Evolutionary conservation across 2,329 filamentous ascomycete species (phyloP).

Genomic region (Torrubiellomyces zombiae): DNA sequence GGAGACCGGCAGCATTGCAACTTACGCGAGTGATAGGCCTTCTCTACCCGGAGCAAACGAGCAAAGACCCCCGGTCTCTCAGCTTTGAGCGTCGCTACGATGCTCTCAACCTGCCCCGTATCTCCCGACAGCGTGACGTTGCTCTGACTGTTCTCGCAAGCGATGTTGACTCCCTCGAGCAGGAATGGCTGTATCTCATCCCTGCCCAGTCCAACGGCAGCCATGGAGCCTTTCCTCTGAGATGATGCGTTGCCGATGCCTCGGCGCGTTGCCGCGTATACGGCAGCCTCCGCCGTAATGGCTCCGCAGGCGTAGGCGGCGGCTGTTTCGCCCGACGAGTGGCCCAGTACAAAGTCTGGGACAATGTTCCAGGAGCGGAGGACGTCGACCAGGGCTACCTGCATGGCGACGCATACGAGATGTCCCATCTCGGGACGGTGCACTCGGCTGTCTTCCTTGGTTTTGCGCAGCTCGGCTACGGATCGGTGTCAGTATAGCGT

Average conservation of each 20-base stretch:
- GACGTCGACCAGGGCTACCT: slow-evolving; percentile 22
- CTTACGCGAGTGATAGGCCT: slow-evolving; percentile 23
- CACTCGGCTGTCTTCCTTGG: neutral
- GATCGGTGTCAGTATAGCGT: too few relatives aligned
- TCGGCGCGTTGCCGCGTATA: slow-evolving; percentile 8
- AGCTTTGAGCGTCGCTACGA: slow-evolving; percentile 16
- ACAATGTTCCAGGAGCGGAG: slow-evolving; percentile 12
- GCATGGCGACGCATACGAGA: slow-evolving; percentile 19
- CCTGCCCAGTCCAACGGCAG: slow-evolving; percentile 3
- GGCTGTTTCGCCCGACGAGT: slow-evolving; percentile 22
- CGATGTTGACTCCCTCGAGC: neutral
- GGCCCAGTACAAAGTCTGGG: slow-evolving; percentile 15
- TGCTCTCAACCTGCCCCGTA: slow-evolving; percentile 17
- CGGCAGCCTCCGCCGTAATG: slow-evolving; percentile 1
- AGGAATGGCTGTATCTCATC: slow-evolving; percentile 1
- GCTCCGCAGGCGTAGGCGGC: slow-evolving; percentile 15
- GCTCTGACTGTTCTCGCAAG: slow-evolving; percentile 25
- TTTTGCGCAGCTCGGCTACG: neutral
- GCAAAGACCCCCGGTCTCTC: slow-evolving; percentile 20
- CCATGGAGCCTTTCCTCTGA: slow-evolving; percentile 4
- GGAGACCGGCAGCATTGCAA: too few relatives aligned
- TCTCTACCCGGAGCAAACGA: slow-evolving; percentile 22
- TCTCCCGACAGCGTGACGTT: slow-evolving; percentile 22
- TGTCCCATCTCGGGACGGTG: neutral
- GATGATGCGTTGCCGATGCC: neutral